Percentiles rank a stretch among this genome's conserved stretches.
These are phyloP conservation scores for Abrus pulchellus DNA, from an alignment of 306 rosid genomes.

Conservation along the genomic window DNA sequence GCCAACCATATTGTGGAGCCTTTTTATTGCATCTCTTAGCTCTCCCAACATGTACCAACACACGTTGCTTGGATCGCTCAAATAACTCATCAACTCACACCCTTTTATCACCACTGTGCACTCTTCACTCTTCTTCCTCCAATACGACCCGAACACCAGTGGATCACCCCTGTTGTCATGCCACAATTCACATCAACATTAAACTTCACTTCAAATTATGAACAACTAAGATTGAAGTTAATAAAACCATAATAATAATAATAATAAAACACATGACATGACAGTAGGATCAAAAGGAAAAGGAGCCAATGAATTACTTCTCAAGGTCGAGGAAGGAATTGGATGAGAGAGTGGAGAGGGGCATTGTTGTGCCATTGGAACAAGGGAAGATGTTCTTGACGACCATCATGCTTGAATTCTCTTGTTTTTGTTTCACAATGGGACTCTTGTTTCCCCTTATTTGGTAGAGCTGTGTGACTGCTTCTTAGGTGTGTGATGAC, in stretches of 20 bases:
- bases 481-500: neutral
- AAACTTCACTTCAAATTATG: too few species aligned
- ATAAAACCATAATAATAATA: neutral
- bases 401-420: conserved; percentile 32
- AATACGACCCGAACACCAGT: conserved; percentile 52
- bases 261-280: neutral
- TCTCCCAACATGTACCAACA: conserved; percentile 80
- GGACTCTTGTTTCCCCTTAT: neutral
- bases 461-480: neutral
- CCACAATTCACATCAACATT: neutral
- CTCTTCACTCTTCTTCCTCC: conserved; percentile 66
- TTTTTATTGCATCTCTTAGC: conserved; percentile 54
- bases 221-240: too few species aligned
- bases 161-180: conserved; percentile 71
- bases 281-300: too few species aligned
- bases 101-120: conserved; percentile 73
- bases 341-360: conserved; percentile 1
- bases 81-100: conserved; percentile 65
- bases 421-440: neutral
- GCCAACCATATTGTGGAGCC: conserved; percentile 66
- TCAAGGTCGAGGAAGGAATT: conserved; percentile 60
- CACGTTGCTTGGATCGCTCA: conserved; percentile 45
- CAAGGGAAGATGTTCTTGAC: neutral
- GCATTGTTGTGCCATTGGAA: conserved; percentile 31
- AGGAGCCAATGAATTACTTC: conserved; percentile 40